phyloP scores from a whole-genome alignment of 139 green algal genomes.

The Mychonastes homosphaera region DNA sequence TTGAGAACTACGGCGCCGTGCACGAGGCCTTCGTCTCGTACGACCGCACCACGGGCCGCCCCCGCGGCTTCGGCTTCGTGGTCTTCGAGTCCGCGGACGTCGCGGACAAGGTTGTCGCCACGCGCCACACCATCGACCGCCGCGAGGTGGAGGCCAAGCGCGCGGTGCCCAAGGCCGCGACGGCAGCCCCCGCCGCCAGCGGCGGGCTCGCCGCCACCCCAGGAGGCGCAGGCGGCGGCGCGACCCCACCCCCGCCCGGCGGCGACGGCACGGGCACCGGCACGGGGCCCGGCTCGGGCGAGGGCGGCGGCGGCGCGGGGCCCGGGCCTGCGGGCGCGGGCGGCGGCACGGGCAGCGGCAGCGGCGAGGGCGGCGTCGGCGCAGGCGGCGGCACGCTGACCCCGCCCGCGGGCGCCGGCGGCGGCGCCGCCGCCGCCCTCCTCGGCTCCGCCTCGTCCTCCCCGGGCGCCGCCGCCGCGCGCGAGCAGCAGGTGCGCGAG shows the following conservation, averaged over 20 bases:
- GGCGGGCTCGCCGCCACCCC: constrained; percentile 12
- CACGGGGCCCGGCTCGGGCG: too few relatives aligned
- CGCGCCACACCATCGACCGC: constrained; percentile 89
- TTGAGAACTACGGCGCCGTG: constrained; percentile 79
- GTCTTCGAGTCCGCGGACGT: constrained; percentile 77
- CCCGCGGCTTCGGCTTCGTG: constrained; percentile 86
- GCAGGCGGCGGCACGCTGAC: too few relatives aligned
- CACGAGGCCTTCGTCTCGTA: constrained; percentile 83
- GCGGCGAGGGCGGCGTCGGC: too few relatives aligned
- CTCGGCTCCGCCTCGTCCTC: too few relatives aligned
- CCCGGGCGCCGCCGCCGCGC: too few relatives aligned
- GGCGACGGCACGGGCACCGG: too few relatives aligned
- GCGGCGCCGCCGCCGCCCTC: too few relatives aligned
- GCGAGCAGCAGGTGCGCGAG: too few relatives aligned
- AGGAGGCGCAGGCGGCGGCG: constrained; percentile 4
- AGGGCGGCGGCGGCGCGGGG: too few relatives aligned
- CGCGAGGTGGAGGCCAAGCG: constrained; percentile 90
- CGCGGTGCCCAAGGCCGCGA: constrained; percentile 86
- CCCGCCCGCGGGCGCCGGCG: too few relatives aligned
- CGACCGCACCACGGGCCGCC: constrained; percentile 72
- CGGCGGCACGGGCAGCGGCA: too few relatives aligned
- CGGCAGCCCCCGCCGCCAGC: constrained; percentile 11
- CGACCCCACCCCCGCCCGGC: neutral
- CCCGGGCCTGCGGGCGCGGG: too few relatives aligned
- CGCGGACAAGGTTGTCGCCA: constrained; percentile 74